Base-by-base conservation (phyloP, 768 basidiomycete genomes). In the Boletus tomentosulus region DNA sequence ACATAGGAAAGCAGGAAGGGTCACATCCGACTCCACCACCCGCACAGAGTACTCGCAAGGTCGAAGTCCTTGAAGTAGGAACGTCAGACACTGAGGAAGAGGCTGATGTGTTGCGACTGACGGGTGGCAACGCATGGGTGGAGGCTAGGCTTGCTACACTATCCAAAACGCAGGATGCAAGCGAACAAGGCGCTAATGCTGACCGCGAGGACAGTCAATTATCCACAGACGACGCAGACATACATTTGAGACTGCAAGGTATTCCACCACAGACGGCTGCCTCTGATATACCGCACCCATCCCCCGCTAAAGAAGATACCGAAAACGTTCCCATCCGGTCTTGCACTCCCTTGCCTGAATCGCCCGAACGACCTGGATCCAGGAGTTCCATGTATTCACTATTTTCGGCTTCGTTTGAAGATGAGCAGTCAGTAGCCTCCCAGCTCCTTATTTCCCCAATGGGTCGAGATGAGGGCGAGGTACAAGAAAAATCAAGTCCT, bases 311-410 rank as follows among this genome's bases (percentile, higher is more conserved):
- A 34, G 43, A 13, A 16, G 30, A 31, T 6, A 16, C 48, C 22
- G 41, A 45, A 33, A 38, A n/a, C 8, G 22, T 31, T 48, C 24
- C 48, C 6, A 10, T 15, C n/a, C 33, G 38, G 12, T 7, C 16
- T 2, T 37, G 45, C 22, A 34, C 28, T 39, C 57, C 9, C n/a
- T 12, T 46, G 9, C 24, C 35, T 7, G 37, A 50, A 6, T 10
- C 46, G 7, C 24, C 35, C 4, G 45, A 54, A 6, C 16, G 13
- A 27, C 10, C 50, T 8, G 48, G 5, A 30, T 61, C 62, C 3
- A 52, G 10, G 25, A 48, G 50, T 25, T 51, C 61, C 16, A 58
- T 67, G 57, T 48, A 62, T 38, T 69, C 68, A 2, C 65, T 69
- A 30, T 69, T 71, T 39, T 69, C 69, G 3, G 55, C 15, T n/a